A percentile compares a stretch with the other conserved stretches of the same genome.
phyloP scores from a whole-genome alignment of 306 rosid genomes.

The Begonia peltatifolia region DNA sequence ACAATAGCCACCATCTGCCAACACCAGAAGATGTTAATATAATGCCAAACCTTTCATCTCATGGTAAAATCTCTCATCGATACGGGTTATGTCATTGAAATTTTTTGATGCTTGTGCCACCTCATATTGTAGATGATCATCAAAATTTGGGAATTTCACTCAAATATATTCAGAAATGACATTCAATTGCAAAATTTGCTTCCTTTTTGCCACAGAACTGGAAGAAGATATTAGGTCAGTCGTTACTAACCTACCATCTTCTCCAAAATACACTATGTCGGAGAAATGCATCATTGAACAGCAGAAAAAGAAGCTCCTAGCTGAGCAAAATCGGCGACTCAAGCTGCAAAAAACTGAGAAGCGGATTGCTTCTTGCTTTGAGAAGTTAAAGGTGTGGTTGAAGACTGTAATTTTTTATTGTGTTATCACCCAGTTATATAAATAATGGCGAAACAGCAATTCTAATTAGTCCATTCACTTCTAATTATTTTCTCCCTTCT shows the following conservation, averaged over 20 bases:
- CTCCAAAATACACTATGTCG: conserved; percentile 78
- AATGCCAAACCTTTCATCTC: conserved; percentile 36
- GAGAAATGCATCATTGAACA: conserved; percentile 80
- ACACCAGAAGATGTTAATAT: conserved; percentile 35
- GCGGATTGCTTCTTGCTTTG: conserved; percentile 49
- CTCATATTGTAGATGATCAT: conserved; percentile 18
- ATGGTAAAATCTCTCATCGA: conserved; percentile 32
- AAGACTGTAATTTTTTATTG: too few relatives aligned
- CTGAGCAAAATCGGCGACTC: conserved; percentile 48
- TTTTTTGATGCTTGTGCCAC: conserved; percentile 6
- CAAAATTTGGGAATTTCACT: conserved; percentile 16
- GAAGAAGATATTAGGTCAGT: conserved; percentile 33
- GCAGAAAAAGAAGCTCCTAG: conserved; percentile 54
- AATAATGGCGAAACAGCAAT: too few relatives aligned
- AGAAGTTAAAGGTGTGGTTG: conserved; percentile 62
- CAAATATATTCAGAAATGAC: conserved; percentile 13
- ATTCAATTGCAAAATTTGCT: conserved; percentile 15
- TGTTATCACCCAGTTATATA: too few relatives aligned
- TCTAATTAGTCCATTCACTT: too few relatives aligned
- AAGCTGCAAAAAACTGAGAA: conserved; percentile 71
- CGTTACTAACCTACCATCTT: conserved; percentile 28
- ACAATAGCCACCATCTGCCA: conserved; percentile 28
- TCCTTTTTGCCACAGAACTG: conserved; percentile 32
- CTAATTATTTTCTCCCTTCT: too few relatives aligned
- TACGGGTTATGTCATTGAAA: conserved; percentile 6